These are phyloP conservation scores for Pseudocercospora vitis DNA, from an alignment of 2,329 filamentous ascomycete genomes.

Conservation along the genomic window DNA sequence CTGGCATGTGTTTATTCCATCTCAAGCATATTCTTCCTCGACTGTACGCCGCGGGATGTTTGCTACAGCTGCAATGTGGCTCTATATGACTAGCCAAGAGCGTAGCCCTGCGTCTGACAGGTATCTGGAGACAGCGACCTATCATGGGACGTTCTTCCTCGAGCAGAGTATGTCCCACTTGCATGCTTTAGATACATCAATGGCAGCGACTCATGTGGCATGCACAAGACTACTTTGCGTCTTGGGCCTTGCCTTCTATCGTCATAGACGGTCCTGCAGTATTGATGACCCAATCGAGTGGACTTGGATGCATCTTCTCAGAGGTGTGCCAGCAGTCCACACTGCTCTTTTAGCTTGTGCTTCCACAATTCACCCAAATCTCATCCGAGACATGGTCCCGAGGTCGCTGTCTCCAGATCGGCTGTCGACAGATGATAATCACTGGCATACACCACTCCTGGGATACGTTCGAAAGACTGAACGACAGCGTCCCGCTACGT, in stretches of 20 bases:
- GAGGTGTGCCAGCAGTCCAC: conserved; percentile 2
- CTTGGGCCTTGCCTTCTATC: not conserved
- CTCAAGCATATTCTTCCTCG: not conserved
- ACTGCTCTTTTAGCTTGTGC: not conserved
- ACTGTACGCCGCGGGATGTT: conserved; percentile 1
- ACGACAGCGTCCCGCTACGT: not conserved
- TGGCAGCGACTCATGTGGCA: not conserved
- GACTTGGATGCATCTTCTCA: conserved; percentile 6
- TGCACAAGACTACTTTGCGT: not conserved
- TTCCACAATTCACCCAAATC: not conserved
- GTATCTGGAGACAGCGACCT: not conserved
- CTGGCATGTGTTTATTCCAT: not conserved
- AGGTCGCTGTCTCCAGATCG: not conserved
- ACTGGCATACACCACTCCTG: not conserved
- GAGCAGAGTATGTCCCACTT: conserved; percentile 1
- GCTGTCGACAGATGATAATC: not conserved
- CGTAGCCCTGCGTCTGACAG: not conserved
- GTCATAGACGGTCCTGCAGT: not conserved
- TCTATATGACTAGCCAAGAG: not conserved
- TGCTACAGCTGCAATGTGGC: not conserved
- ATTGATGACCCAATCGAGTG: not conserved
- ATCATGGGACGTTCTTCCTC: conserved; percentile 1
- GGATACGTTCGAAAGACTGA: not conserved
- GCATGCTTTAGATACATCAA: not conserved
- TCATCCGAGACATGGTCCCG: not conserved